Evolutionary conservation across 2,329 filamentous ascomycete species (phyloP).

Genomic region (Xylaria sp.): DNA sequence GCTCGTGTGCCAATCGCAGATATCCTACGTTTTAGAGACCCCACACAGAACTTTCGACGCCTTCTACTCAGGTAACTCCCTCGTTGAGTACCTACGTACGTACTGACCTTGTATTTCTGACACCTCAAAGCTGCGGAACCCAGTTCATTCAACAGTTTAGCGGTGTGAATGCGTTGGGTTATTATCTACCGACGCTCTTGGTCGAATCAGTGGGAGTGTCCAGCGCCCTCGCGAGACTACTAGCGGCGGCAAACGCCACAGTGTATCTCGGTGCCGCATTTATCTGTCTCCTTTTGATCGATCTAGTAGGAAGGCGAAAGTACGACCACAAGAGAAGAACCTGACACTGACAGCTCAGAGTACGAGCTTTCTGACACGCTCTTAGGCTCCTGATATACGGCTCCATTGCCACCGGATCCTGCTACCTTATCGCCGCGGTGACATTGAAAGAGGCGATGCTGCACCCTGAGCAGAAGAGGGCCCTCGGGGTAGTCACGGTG

Average conservation of each 20-base stretch:
- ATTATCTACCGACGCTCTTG: slow-evolving; percentile 21
- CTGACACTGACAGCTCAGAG: background rate
- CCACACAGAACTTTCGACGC: slow-evolving; percentile 8
- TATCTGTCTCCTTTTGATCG: slow-evolving; percentile 17
- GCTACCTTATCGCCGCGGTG: slow-evolving; percentile 20
- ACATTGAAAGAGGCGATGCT: slow-evolving; percentile 19
- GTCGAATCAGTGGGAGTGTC: slow-evolving; percentile 22
- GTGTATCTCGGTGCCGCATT: slow-evolving; percentile 22
- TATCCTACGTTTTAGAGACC: slow-evolving; percentile 10
- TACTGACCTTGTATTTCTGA: slow-evolving; percentile 6
- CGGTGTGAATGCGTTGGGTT: slow-evolving; percentile 22
- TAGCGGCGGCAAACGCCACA: slow-evolving; percentile 18
- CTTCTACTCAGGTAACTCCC: slow-evolving; percentile 15
- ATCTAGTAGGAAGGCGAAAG: slow-evolving; percentile 18
- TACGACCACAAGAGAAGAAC: slow-evolving; percentile 5
- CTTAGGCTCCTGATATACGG: slow-evolving; percentile 24
- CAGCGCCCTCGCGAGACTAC: slow-evolving; percentile 17
- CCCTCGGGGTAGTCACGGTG: slow-evolving; percentile 22
- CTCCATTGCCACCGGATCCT: slow-evolving; percentile 17
- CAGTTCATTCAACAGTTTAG: slow-evolving; percentile 30
- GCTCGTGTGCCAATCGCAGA: slow-evolving; percentile 7
- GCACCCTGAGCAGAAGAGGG: slow-evolving; percentile 14
- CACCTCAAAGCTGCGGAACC: slow-evolving; percentile 17
- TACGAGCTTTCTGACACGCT: slow-evolving; percentile 2
- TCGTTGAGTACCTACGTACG: background rate